phyloP scores from a whole-genome alignment of 179 eudicot genomes.

The Vitellaria paradoxa region DNA sequence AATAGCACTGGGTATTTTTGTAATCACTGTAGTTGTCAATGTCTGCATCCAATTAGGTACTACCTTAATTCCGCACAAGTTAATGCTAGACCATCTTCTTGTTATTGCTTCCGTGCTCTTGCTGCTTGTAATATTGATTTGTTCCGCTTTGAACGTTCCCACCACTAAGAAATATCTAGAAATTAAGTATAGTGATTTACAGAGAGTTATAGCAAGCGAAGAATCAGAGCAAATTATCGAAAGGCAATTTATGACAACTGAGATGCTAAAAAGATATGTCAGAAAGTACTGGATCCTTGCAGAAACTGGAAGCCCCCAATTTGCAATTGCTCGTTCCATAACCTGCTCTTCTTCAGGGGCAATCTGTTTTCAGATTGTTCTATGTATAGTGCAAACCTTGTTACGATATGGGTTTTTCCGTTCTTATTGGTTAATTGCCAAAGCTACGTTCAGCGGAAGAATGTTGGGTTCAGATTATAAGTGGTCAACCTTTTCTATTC shows the following conservation, averaged over 20 bases:
- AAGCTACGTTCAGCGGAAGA: no score
- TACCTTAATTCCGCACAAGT: neutral
- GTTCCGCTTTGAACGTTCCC: conserved; percentile 7
- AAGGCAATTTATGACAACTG: neutral
- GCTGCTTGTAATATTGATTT: conserved; percentile 1
- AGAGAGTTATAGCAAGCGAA: neutral
- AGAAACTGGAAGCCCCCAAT: conserved; percentile 20
- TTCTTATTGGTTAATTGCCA: no score
- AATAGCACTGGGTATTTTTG: conserved; percentile 28
- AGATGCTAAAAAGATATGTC: conserved; percentile 2
- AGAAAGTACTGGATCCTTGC: conserved; percentile 23
- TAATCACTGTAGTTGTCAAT: conserved; percentile 24
- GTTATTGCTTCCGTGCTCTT: neutral
- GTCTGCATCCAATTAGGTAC: conserved; percentile 20
- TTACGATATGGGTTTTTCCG: neutral
- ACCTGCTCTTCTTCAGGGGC: conserved; percentile 3
- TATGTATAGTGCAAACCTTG: neutral
- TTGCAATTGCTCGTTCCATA: conserved; percentile 19
- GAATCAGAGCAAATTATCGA: neutral
- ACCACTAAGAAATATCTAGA: conserved; percentile 16
- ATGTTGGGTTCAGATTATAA: conserved; percentile 21
- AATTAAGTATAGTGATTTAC: neutral
- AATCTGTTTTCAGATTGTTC: neutral
- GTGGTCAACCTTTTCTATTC: conserved; percentile 24
- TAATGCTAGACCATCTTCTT: neutral